Conservation (phyloP, 768 basidiomycete genomes). For the Mycena venus region DNA sequence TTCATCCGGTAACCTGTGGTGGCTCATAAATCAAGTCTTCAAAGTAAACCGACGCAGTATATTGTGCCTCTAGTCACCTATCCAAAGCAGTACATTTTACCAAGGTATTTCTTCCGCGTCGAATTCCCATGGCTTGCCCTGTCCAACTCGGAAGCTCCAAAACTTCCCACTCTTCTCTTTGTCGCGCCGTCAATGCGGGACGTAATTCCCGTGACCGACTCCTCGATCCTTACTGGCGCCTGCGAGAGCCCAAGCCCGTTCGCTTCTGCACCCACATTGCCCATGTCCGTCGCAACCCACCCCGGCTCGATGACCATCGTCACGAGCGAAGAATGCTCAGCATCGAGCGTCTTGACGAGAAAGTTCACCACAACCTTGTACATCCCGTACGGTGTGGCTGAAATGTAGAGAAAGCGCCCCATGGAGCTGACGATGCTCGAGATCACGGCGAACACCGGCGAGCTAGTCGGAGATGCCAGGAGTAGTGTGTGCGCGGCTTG, state of each 20-base stretch:
- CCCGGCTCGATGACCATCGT: background rate
- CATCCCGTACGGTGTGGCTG: background rate
- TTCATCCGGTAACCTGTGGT: no score
- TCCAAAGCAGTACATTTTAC: background rate
- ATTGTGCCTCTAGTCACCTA: no score
- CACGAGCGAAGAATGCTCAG: background rate
- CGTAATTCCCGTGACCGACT: background rate
- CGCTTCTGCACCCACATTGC: background rate
- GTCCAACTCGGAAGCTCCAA: background rate
- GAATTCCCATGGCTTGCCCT: background rate
- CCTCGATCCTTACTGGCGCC: background rate
- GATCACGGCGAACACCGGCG: background rate
- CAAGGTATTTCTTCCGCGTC: background rate
- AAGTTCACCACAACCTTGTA: constrained; percentile 18
- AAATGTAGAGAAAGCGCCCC: background rate
- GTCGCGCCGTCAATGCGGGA: constrained; percentile 13
- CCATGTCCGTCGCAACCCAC: constrained; percentile 16
- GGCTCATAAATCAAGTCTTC: no score
- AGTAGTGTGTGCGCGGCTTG: background rate
- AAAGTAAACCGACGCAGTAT: no score
- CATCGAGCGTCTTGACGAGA: background rate
- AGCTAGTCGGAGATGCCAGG: background rate
- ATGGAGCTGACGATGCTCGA: background rate
- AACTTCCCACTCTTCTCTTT: constrained; percentile 2
- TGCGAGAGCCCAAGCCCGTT: background rate